Evolutionary conservation across 1,284 basidiomycete species (phyloP), one percentile per base, ranked within the genome.

Genomic region (Wolfiporia cocos): DNA sequence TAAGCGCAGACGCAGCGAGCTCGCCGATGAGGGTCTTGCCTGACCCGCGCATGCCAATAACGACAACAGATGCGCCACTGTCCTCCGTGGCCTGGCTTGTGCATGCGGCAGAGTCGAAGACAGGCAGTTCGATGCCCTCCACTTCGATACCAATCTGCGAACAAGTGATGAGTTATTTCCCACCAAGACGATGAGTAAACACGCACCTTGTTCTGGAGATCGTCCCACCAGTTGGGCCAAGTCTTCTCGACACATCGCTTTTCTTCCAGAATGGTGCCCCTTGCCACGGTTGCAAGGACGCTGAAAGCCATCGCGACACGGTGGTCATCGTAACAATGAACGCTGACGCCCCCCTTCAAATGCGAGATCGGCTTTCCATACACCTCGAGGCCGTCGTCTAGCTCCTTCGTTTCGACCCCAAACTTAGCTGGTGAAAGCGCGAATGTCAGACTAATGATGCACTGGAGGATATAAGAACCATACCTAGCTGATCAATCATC

Each of bases 181-280:
- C 38, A 30, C 26, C 29, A 34, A 31, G 37, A 38, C 18, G 20
- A 38, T 29, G 28, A n/a, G n/a, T n/a, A n/a, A n/a, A n/a, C n/a
- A n/a, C n/a, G 18, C 37, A 88, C 89, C 77, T 93, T 94, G 69
- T 90, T 92, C 60, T 91, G 80, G 18, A 99, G 73, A 63, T 98
- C 96, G 59, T 99, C 96, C 93, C 95, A 99, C 90, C 94, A 99
- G 61, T 94, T 93, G 2, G 96, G 95, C 95, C 95, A 99, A 0
- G 96, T 99, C 76, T 99, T 99, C 66, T 97, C 95, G 18, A 99
- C 95, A 57, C 95, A 98, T 41, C 95, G 76, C 68, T 96, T 97
- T 69, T 99, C 95, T 59, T 97, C 92, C 29, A 99, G 71, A 47
- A 92, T 69, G 1, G 90, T 91, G 21, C 79, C 81, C 26, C 75